phyloP scores from a whole-genome alignment of 2,329 filamentous ascomycete species.

The Acrodontium crateriforme region DNA sequence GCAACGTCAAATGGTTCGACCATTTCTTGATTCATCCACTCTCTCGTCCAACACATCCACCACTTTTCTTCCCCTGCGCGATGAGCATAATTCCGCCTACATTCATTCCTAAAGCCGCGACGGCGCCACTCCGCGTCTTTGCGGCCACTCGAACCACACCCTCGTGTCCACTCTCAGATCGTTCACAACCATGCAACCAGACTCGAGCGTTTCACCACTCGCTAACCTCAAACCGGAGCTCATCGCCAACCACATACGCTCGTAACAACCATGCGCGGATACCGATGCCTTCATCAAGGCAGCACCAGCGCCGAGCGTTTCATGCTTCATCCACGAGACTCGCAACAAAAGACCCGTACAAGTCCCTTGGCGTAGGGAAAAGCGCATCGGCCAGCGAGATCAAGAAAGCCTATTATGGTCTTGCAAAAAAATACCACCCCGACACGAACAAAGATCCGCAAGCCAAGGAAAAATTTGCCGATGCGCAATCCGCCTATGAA shows the following conservation, averaged over 20 bases:
- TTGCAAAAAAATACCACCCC: constrained; percentile 95
- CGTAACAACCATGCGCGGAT: constrained; percentile 16
- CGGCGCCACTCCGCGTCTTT: constrained; percentile 19
- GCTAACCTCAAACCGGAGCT: no score
- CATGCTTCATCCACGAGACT: constrained; percentile 43
- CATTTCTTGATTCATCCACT: no score
- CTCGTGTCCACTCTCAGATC: no score
- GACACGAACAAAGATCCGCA: constrained; percentile 91
- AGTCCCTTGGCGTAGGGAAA: constrained; percentile 70
- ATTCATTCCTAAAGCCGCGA: constrained; percentile 20
- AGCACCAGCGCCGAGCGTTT: constrained; percentile 30
- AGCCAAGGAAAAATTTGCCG: constrained; percentile 91
- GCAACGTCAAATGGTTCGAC: no score
- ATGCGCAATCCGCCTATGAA: constrained; percentile 90
- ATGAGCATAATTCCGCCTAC: constrained; percentile 25
- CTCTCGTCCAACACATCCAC: no score
- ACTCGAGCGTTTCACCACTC: no score
- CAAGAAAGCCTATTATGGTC: constrained; percentile 95
- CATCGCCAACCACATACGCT: constrained; percentile 5
- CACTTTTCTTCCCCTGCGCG: no score
- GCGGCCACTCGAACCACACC: no score
- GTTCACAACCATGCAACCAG: constrained; percentile 6
- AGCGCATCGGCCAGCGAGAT: constrained; percentile 73
- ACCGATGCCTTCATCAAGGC: no score
- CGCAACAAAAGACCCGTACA: constrained; percentile 66